phyloP scores from a whole-genome alignment of 495 filamentous ascomycete species.

The Pseudotulostoma volvatum region DNA sequence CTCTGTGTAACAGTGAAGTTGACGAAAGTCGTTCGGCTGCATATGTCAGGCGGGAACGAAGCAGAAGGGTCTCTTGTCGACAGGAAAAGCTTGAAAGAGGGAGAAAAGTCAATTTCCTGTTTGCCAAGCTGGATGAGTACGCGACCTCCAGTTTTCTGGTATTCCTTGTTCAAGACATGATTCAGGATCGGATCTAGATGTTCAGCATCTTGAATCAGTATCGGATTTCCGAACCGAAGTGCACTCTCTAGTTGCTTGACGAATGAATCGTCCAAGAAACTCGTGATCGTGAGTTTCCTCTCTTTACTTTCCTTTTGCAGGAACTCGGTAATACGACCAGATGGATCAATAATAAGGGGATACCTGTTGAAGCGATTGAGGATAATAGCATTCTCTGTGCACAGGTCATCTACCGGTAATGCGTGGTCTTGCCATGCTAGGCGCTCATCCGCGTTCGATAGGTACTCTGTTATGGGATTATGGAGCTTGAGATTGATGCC shows the following conservation, averaged over 20 bases:
- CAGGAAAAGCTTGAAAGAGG: slow-evolving; percentile 86
- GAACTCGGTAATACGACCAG: slow-evolving; percentile 85
- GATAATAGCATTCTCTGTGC: slow-evolving; percentile 96
- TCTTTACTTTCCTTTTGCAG: slow-evolving; percentile 86
- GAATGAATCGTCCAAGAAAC: slow-evolving; percentile 95
- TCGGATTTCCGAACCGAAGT: slow-evolving; percentile 92
- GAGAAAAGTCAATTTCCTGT: slow-evolving; percentile 98
- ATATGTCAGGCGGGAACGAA: slow-evolving; percentile 92
- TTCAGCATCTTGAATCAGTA: slow-evolving; percentile 96
- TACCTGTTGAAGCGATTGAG: slow-evolving; percentile 96
- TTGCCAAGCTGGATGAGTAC: slow-evolving; percentile 96
- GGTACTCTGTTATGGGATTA: slow-evolving; percentile 89
- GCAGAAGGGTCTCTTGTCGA: slow-evolving; percentile 94
- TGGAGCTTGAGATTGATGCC: slow-evolving; percentile 83
- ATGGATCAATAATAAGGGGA: slow-evolving; percentile 94
- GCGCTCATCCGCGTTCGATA: slow-evolving; percentile 91
- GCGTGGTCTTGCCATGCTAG: slow-evolving; percentile 86
- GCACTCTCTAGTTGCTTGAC: slow-evolving; percentile 95
- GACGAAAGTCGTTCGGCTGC: slow-evolving; percentile 95
- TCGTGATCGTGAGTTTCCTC: slow-evolving; percentile 85
- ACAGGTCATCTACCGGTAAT: slow-evolving; percentile 96
- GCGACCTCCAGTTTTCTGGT: slow-evolving; percentile 97
- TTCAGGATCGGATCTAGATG: slow-evolving; percentile 94
- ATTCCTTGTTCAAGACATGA: slow-evolving; percentile 98
- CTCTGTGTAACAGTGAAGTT: slow-evolving; percentile 99